Evolutionary conservation across 495 filamentous ascomycete genomes (phyloP).

Genomic region (Xylona heveae): DNA sequence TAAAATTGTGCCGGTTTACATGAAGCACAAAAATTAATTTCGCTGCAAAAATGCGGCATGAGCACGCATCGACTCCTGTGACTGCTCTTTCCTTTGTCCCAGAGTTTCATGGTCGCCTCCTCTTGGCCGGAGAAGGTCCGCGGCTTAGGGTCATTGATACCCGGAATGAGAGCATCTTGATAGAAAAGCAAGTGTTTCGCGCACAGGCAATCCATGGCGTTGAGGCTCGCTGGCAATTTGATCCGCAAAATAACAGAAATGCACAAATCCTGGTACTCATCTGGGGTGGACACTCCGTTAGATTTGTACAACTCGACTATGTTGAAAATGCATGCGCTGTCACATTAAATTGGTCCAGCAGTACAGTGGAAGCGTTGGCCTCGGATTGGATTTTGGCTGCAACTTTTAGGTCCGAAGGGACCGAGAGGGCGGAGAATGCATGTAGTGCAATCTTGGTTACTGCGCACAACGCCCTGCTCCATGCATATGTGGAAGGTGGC

Average conservation of each 20-base stretch:
- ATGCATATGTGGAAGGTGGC: conserved; percentile 15
- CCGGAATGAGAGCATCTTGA: neutral
- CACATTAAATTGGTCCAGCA: conserved; percentile 1
- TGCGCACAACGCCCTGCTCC: conserved; percentile 59
- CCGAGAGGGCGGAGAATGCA: too few relatives aligned
- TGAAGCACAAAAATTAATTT: too few relatives aligned
- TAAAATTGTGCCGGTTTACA: too few relatives aligned
- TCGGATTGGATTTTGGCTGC: conserved; percentile 75
- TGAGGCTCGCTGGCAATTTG: conserved; percentile 9
- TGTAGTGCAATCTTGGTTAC: conserved; percentile 39
- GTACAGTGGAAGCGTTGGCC: conserved; percentile 14
- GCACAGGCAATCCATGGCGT: conserved; percentile 53
- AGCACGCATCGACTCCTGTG: conserved; percentile 26
- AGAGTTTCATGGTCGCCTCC: conserved; percentile 9
- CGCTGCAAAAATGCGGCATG: conserved; percentile 12
- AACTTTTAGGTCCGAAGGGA: conserved; percentile 22
- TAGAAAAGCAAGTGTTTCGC: conserved; percentile 26
- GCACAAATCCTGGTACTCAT: too few relatives aligned
- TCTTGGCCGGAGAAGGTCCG: conserved; percentile 58
- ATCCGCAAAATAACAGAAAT: too few relatives aligned
- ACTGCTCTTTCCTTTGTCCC: conserved; percentile 31
- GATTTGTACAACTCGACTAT: neutral
- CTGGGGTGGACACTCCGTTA: conserved; percentile 14
- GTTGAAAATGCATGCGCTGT: conserved; percentile 5
- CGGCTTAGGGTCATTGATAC: conserved; percentile 40